These are phyloP conservation scores for Brassica balearica DNA, from an alignment of 441 rosid genomes.

Conservation along the genomic window DNA sequence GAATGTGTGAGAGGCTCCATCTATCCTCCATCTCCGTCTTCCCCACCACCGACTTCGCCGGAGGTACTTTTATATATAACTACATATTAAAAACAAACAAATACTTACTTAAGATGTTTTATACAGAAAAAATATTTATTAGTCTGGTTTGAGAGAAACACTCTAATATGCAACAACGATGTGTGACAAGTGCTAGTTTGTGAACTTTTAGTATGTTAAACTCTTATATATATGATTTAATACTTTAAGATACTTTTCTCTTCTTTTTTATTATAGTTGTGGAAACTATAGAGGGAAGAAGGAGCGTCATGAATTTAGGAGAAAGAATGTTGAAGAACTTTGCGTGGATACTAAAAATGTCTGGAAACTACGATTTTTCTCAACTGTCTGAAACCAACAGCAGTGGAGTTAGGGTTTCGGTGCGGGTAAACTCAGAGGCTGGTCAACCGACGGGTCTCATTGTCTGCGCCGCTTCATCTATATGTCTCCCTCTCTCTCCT, in stretches of 20 bases:
- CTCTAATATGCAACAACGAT: neutral
- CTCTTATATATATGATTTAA: neutral
- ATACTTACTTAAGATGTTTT: neutral
- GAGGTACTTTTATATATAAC: constrained; percentile 47
- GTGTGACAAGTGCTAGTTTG: constrained; percentile 8
- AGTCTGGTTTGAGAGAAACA: neutral
- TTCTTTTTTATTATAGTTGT: constrained; percentile 15
- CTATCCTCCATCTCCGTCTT: constrained; percentile 26
- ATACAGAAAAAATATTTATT: neutral
- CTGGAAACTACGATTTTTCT: constrained; percentile 55
- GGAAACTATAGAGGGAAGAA: constrained; percentile 44
- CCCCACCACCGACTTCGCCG: constrained; percentile 41
- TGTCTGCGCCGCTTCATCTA: constrained; percentile 68
- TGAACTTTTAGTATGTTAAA: neutral
- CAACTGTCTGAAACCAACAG: constrained; percentile 47
- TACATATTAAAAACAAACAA: neutral
- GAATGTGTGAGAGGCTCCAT: constrained; percentile 63
- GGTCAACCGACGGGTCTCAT: constrained; percentile 61
- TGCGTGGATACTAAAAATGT: constrained; percentile 53
- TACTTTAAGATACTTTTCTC: neutral
- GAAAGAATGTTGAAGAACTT: constrained; percentile 69
- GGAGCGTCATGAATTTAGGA: constrained; percentile 54
- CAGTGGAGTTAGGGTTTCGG: constrained; percentile 65
- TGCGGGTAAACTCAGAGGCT: constrained; percentile 45
- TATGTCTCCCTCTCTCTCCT: constrained; percentile 66